A percentile compares a stretch with the other conserved stretches of the same genome.
Conservation (phyloP, 192 early-diverging fungal species). For the Coemansia guatemalensis region DNA sequence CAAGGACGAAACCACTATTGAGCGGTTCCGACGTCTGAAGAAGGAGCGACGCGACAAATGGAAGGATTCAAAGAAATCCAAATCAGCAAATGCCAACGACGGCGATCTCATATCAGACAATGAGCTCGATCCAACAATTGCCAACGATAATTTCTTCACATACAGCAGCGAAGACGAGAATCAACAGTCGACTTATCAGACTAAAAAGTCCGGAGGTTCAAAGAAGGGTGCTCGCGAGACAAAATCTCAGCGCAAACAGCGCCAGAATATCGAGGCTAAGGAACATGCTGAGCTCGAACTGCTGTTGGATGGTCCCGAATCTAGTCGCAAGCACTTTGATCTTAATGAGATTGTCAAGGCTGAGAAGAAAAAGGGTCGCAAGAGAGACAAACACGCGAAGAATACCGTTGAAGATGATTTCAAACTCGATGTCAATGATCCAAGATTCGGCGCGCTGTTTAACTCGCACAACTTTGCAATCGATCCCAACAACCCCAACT, state of each 20-base stretch:
- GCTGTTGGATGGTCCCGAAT: slow-evolving; percentile 68
- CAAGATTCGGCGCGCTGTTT: slow-evolving; percentile 78
- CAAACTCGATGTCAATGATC: slow-evolving; percentile 80
- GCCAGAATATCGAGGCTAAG: slow-evolving; percentile 60
- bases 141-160: slow-evolving; percentile 59
- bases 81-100: slow-evolving; percentile 21
- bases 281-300: slow-evolving; percentile 78
- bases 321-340: slow-evolving; percentile 77
- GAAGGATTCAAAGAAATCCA: slow-evolving; percentile 5
- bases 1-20: slow-evolving; percentile 9
- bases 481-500: slow-evolving; percentile 93
- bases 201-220: slow-evolving; percentile 29
- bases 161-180: slow-evolving; percentile 43
- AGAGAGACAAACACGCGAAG: slow-evolving; percentile 55
- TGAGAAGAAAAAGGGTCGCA: slow-evolving; percentile 55
- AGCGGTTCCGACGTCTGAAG: neutral
- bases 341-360: slow-evolving; percentile 82
- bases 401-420: slow-evolving; percentile 71
- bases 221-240: slow-evolving; percentile 48
- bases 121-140: slow-evolving; percentile 53
- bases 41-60: slow-evolving; percentile 19
- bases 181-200: neutral
- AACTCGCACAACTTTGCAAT: slow-evolving; percentile 89
- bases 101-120: slow-evolving; percentile 60
- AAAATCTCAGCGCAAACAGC: slow-evolving; percentile 57